Evolutionary conservation across 75 land plant species (phyloP).

Genomic region (Picea glauca): DNA sequence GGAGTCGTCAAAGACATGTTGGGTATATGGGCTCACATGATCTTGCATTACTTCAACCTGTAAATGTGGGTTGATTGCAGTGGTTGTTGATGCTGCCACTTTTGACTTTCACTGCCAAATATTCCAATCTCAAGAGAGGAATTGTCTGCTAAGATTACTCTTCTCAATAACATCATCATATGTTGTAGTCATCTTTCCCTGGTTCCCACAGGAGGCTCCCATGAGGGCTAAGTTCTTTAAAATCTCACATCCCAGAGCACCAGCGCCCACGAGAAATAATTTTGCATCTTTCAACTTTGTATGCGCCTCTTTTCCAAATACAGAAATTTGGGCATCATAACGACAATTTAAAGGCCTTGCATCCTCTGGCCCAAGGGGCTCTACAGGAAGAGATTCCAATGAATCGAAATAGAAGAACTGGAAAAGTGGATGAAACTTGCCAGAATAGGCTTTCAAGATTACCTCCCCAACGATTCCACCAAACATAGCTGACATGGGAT

Average conservation of each 20-base stretch:
- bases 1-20: constrained; percentile 28
- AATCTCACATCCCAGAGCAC: constrained; percentile 22
- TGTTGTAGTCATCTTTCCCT: constrained; percentile 11
- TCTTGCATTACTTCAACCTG: constrained; percentile 27
- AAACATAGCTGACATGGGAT: constrained; percentile 24
- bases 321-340: constrained; percentile 13
- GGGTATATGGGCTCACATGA: constrained; percentile 34
- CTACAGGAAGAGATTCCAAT: constrained; percentile 16
- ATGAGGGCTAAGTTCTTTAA: too few relatives aligned
- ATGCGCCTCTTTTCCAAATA: constrained; percentile 3
- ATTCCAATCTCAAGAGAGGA: constrained; percentile 42
- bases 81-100: constrained; percentile 31
- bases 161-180: constrained; percentile 18
- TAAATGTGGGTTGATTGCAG: constrained; percentile 27
- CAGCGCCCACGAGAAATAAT: constrained; percentile 25
- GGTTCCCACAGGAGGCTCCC: too few relatives aligned
- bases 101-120: constrained; percentile 35
- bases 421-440: constrained; percentile 20
- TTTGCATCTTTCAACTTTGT: constrained; percentile 16
- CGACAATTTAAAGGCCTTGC: not conserved
- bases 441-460: constrained; percentile 13
- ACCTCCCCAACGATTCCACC: constrained; percentile 22
- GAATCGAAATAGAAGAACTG: constrained; percentile 28
- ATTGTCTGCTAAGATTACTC: constrained; percentile 17
- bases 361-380: constrained; percentile 4